Percentiles rank a stretch among this genome's conserved stretches.
Conservation (phyloP, 805 yeast genomes). For the Yamadazyma phyllophila region DNA sequence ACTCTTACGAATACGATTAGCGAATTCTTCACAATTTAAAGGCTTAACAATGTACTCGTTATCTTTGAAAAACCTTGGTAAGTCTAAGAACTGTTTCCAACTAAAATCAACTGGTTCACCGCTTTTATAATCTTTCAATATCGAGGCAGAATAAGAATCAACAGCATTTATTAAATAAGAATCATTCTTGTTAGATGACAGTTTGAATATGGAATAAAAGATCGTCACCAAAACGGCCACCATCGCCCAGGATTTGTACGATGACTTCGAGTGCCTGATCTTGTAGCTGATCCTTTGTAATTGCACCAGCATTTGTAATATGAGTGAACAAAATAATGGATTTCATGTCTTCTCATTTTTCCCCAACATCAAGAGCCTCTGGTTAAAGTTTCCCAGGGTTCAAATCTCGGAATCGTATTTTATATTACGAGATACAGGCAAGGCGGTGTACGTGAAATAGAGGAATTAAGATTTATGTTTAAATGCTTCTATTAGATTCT, state of each 20-base stretch:
- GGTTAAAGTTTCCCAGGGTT: not conserved
- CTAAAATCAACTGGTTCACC: slow-evolving; percentile 8
- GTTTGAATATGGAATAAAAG: not conserved
- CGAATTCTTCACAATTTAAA: slow-evolving; percentile 15
- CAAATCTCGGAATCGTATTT: not conserved
- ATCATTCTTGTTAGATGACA: not conserved
- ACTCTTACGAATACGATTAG: slow-evolving; percentile 9
- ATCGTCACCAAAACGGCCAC: not conserved
- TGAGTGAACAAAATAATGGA: not conserved
- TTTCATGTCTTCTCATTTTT: not conserved
- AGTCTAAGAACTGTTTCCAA: slow-evolving; percentile 14
- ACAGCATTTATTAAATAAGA: slow-evolving; percentile 5
- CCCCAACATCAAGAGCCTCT: not conserved
- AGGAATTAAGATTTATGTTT: no score
- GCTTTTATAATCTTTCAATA: slow-evolving; percentile 4
- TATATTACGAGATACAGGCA: not conserved
- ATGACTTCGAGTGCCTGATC: not conserved
- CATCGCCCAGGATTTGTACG: not conserved
- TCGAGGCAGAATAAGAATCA: slow-evolving; percentile 11
- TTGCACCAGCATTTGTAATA: not conserved
- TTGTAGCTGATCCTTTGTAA: not conserved
- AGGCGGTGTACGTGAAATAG: not conserved
- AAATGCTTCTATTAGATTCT: no score
- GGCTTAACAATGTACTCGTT: slow-evolving; percentile 5
- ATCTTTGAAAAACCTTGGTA: slow-evolving; percentile 9